phyloP scores from a whole-genome alignment of 768 basidiomycete genomes.

The Leucocoprinus sp. region DNA sequence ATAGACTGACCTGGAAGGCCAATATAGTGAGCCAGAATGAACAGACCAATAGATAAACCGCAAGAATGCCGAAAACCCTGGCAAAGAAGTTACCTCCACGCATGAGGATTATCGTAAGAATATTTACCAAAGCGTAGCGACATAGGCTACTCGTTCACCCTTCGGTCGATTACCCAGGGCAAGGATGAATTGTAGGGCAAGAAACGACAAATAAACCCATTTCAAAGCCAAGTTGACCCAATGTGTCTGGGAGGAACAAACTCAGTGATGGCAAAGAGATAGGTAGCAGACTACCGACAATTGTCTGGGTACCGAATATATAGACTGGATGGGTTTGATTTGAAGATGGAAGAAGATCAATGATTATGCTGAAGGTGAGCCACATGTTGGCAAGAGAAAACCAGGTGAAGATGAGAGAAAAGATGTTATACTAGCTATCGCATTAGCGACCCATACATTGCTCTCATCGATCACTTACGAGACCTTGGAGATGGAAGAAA shows the following conservation, averaged over 20 bases:
- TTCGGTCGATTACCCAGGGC: slow-evolving; percentile 78
- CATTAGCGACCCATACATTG: slow-evolving; percentile 1
- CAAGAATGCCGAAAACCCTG: slow-evolving; percentile 81
- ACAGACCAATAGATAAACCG: slow-evolving; percentile 80
- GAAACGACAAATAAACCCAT: slow-evolving; percentile 82
- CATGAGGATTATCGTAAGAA: slow-evolving; percentile 47
- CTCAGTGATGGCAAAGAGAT: background rate
- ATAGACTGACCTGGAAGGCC: slow-evolving; percentile 57
- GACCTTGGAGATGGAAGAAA: slow-evolving; percentile 89
- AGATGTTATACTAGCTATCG: slow-evolving; percentile 66
- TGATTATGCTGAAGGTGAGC: slow-evolving; percentile 94
- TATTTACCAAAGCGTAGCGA: slow-evolving; percentile 63
- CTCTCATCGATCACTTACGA: slow-evolving; percentile 44
- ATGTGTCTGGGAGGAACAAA: slow-evolving; percentile 49
- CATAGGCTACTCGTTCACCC: slow-evolving; percentile 71
- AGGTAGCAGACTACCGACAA: slow-evolving; percentile 42
- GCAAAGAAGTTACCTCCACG: background rate
- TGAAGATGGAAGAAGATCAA: slow-evolving; percentile 80
- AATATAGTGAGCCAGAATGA: slow-evolving; percentile 77
- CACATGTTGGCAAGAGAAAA: slow-evolving; percentile 89
- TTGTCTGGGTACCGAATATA: slow-evolving; percentile 62
- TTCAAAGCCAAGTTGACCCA: slow-evolving; percentile 80
- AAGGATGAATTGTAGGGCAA: slow-evolving; percentile 64
- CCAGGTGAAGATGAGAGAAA: slow-evolving; percentile 85
- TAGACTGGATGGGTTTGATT: slow-evolving; percentile 32